A percentile compares a stretch with the other conserved stretches of the same genome.
phyloP scores from a whole-genome alignment of 2,329 filamentous ascomycete genomes.

The Neopestalotiopsis clavispora region DNA sequence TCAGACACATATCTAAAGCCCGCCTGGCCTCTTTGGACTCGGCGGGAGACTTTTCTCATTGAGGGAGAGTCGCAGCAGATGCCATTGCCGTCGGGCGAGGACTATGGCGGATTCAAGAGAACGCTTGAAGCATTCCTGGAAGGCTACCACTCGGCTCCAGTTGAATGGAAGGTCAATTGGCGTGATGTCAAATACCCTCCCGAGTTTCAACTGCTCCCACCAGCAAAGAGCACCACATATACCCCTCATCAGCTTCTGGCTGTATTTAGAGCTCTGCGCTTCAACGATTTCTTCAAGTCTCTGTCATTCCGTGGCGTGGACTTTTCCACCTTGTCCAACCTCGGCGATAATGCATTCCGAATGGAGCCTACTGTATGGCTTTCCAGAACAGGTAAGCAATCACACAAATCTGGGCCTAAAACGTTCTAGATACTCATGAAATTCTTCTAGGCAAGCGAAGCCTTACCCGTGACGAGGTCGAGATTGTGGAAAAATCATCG shows the following conservation, averaged over 20 bases:
- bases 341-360: constrained; percentile 48
- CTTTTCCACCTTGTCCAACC: constrained; percentile 45
- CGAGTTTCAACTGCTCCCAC: constrained; percentile 57
- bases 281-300: constrained; percentile 64
- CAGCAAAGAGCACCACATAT: constrained; percentile 45
- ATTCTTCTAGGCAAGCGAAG: constrained; percentile 37
- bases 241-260: constrained; percentile 59
- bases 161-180: constrained; percentile 59
- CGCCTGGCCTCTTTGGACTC: constrained; percentile 62
- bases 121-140: constrained; percentile 61
- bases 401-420: too few species aligned
- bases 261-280: constrained; percentile 59
- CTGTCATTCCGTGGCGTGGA: constrained; percentile 60
- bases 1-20: constrained; percentile 62
- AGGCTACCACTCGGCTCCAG: constrained; percentile 53
- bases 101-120: constrained; percentile 58
- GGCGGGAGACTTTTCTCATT: constrained; percentile 56
- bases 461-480: constrained; percentile 52
- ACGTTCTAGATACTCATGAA: too few species aligned
- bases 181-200: constrained; percentile 49
- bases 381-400: constrained; percentile 54
- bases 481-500: constrained; percentile 52
- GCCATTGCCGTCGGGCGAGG: constrained; percentile 58
- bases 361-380: constrained; percentile 55
- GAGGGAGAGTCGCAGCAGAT: constrained; percentile 57